Evolutionary conservation across 2,329 filamentous ascomycete genomes (phyloP).

Genomic region (Pseudofabraea citricarpa): DNA sequence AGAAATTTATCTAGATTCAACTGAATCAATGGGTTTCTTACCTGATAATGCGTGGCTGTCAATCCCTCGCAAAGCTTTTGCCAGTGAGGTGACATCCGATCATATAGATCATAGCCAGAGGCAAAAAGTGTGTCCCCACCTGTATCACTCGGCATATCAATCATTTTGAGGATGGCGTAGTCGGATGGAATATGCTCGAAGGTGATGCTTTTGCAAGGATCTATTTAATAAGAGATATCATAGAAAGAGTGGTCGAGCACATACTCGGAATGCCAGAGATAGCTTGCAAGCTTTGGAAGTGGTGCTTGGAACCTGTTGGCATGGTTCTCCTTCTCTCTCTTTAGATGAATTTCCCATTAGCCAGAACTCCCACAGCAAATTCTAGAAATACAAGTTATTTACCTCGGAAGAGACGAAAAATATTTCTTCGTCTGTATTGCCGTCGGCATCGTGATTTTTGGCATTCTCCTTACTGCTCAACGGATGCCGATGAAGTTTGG

Average conservation of each 20-base stretch:
- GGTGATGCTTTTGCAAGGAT: constrained; percentile 32
- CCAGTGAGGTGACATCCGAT: constrained; percentile 2
- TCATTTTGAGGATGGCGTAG: constrained; percentile 39
- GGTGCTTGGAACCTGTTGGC: constrained; percentile 26
- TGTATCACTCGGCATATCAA: constrained; percentile 33
- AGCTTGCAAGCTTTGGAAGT: too few species aligned
- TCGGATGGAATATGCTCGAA: constrained; percentile 42
- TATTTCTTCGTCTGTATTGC: constrained; percentile 42
- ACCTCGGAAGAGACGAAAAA: constrained; percentile 41
- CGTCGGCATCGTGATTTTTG: constrained; percentile 36
- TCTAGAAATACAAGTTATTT: constrained; percentile 32
- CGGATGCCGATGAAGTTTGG: constrained; percentile 41
- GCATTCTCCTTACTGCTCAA: constrained; percentile 40
- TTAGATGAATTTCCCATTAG: too few species aligned
- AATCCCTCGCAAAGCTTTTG: constrained; percentile 4
- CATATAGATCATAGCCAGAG: constrained; percentile 19
- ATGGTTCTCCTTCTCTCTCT: constrained; percentile 33
- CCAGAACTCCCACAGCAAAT: too few species aligned
- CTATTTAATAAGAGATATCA: not conserved
- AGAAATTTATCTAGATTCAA: too few species aligned
- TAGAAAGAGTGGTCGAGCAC: constrained; percentile 5
- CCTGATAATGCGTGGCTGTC: constrained; percentile 2
- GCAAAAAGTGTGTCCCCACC: constrained; percentile 42
- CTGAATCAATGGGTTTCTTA: too few species aligned
- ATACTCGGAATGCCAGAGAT: constrained; percentile 42